Conservation (phyloP, 73 alveolate species). For the Paramecium bursaria region DNA sequence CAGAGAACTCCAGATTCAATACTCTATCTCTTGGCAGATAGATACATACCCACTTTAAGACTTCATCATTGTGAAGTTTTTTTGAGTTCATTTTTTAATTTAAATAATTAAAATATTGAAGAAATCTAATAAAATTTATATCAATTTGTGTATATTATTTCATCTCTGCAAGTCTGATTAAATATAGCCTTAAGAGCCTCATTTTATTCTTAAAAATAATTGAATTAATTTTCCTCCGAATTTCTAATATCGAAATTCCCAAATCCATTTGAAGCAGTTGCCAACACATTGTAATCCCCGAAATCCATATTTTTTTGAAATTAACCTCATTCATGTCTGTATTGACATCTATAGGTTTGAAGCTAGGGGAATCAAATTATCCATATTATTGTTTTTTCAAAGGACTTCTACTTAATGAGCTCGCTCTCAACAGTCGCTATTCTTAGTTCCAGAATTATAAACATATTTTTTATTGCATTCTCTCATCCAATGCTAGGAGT, state of each 20-base stretch:
- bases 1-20: too few relatives aligned
- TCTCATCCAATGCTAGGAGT: constrained; percentile 16
- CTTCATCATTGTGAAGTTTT: too few relatives aligned
- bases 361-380: constrained; percentile 6
- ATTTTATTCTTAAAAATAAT: neutral
- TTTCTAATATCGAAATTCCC: constrained; percentile 36
- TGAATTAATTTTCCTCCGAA: neutral
- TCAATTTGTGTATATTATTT: constrained; percentile 6
- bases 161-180: neutral
- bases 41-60: too few relatives aligned
- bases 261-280: constrained; percentile 25
- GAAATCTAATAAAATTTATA: too few relatives aligned
- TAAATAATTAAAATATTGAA: too few relatives aligned
- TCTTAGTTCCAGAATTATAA: neutral
- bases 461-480: constrained; percentile 24
- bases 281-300: constrained; percentile 12
- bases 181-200: constrained; percentile 6
- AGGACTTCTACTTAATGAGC: neutral
- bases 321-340: constrained; percentile 4
- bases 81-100: too few relatives aligned
- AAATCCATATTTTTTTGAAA: constrained; percentile 29
- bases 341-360: constrained; percentile 28
- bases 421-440: constrained; percentile 4
- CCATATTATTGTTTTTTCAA: neutral
- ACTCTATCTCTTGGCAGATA: too few relatives aligned